Evolutionary conservation across 2,329 filamentous ascomycete genomes (phyloP).

Genomic region (Trichoderma semiorbis): DNA sequence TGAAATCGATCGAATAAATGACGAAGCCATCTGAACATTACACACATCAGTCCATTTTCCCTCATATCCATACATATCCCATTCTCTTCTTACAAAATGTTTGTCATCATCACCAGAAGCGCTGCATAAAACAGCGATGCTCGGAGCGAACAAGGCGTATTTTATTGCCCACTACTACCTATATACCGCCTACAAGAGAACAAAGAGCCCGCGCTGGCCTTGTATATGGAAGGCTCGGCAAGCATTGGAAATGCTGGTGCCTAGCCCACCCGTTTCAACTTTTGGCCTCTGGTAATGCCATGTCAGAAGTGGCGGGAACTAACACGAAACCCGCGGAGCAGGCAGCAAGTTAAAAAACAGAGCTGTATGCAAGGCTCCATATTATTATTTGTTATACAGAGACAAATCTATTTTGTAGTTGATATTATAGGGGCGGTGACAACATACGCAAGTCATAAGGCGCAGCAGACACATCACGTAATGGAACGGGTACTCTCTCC

Average conservation of each 20-base stretch:
- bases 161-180: not conserved
- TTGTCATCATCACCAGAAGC: constrained; percentile 6
- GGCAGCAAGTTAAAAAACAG: constrained; percentile 18
- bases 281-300: not conserved
- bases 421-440: not conserved
- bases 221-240: constrained; percentile 7
- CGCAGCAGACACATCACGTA: not conserved
- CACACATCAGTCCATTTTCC: not conserved
- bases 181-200: not conserved
- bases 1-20: constrained; percentile 10
- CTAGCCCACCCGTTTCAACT: constrained; percentile 17
- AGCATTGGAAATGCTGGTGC: constrained; percentile 20
- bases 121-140: not conserved
- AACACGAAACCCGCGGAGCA: not conserved
- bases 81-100: constrained; percentile 6
- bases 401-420: not conserved
- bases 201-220: not conserved
- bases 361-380: not conserved
- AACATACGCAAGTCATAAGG: not conserved
- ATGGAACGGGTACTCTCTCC: not conserved
- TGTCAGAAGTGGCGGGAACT: constrained; percentile 5
- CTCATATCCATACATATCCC: too few species aligned
- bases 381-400: not conserved
- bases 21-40: constrained; percentile 1
- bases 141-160: not conserved